Evolutionary conservation across 78 protist genomes (phyloP).

Genomic region (Dictyostelium purpureum): DNA sequence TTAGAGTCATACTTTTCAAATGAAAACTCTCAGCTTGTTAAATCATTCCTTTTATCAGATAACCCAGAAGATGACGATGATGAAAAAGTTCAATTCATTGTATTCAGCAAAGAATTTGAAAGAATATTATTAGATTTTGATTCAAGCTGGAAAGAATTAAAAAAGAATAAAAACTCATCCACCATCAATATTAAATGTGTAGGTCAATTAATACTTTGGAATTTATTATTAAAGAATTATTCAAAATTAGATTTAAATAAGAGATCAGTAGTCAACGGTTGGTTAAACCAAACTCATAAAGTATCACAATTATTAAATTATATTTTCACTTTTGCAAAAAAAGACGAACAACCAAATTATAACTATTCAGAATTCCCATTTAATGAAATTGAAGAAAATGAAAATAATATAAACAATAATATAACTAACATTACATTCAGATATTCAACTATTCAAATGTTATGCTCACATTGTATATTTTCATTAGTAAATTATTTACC

Average conservation of each 20-base stretch:
- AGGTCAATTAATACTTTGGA: slow-evolving; percentile 37
- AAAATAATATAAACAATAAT: no score
- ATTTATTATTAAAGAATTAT: slow-evolving; percentile 41
- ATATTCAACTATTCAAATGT: neutral
- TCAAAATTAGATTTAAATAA: slow-evolving; percentile 6
- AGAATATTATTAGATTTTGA: slow-evolving; percentile 11
- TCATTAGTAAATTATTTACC: slow-evolving; percentile 44
- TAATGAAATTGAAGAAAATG: neutral
- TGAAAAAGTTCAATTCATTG: neutral
- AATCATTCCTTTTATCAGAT: neutral
- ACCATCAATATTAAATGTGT: neutral
- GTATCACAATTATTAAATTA: neutral
- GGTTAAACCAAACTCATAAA: slow-evolving; percentile 25
- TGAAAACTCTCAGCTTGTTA: neutral
- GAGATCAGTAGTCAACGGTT: slow-evolving; percentile 20
- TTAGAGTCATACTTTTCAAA: slow-evolving; percentile 30
- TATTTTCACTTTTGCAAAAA: slow-evolving; percentile 19
- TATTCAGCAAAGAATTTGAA: neutral
- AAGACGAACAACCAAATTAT: slow-evolving; percentile 4
- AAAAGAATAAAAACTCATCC: neutral
- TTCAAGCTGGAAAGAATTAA: slow-evolving; percentile 7
- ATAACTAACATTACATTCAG: neutral
- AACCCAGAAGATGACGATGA: neutral
- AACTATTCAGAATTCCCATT: neutral
- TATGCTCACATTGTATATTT: slow-evolving; percentile 19